These are phyloP conservation scores for Neurospora sp. DNA, from an alignment of 495 filamentous ascomycete species.

Conservation along the genomic window DNA sequence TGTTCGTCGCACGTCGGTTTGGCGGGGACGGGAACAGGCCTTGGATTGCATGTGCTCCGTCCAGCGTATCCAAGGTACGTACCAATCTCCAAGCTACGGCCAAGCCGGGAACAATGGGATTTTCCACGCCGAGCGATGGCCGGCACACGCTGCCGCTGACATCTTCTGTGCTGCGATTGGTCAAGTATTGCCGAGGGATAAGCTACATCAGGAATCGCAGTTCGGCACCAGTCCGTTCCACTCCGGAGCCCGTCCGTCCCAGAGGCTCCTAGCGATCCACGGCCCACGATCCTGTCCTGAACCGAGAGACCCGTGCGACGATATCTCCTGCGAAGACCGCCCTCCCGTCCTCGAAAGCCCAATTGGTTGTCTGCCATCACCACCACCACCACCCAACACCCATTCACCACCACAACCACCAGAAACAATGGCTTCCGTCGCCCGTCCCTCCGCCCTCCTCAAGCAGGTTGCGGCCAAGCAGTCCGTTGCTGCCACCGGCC, in stretches of 20 bases:
- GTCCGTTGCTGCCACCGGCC: slow-evolving; percentile 20
- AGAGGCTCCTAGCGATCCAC: background rate
- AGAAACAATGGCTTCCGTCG: slow-evolving; percentile 43
- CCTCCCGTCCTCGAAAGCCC: background rate
- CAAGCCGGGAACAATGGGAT: background rate
- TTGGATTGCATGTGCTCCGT: background rate
- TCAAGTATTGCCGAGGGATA: background rate
- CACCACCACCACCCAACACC: background rate
- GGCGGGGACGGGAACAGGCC: background rate
- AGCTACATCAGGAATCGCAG: background rate
- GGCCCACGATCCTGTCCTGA: background rate
- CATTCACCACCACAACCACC: background rate
- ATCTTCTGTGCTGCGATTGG: background rate
- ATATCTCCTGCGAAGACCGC: background rate
- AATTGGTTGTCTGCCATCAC: background rate
- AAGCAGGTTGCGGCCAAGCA: slow-evolving; percentile 30
- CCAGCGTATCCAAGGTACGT: background rate
- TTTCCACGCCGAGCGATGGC: background rate
- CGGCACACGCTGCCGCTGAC: background rate
- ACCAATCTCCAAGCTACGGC: background rate
- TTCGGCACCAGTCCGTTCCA: background rate
- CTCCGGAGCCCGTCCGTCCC: background rate
- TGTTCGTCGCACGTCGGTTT: slow-evolving; percentile 1
- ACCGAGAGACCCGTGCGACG: background rate
- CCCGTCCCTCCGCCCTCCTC: slow-evolving; percentile 43